Conservation (phyloP, 1,139 yeast genomes). For the Kodamaea fungicola region DNA sequence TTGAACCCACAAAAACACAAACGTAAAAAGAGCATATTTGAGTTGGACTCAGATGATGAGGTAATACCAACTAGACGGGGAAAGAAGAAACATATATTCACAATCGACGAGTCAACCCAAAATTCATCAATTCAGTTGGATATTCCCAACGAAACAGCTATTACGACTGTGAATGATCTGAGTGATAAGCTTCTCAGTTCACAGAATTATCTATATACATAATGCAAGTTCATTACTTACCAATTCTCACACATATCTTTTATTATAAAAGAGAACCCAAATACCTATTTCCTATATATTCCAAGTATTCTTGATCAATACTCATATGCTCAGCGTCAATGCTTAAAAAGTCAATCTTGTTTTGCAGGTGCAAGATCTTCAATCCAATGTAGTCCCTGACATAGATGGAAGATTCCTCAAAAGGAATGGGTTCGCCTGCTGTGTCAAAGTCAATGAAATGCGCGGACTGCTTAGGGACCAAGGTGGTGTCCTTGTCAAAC, state of each 20-base stretch:
- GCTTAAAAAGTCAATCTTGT: constrained; percentile 44
- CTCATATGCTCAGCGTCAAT: constrained; percentile 70
- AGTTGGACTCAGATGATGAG: neutral
- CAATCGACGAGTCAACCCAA: neutral
- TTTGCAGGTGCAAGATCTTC: constrained; percentile 38
- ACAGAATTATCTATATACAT: too few relatives aligned
- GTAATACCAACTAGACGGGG: neutral
- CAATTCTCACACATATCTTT: too few relatives aligned
- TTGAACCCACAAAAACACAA: too few relatives aligned
- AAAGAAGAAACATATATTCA: constrained; percentile 1
- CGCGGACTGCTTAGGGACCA: constrained; percentile 72
- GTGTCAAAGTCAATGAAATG: constrained; percentile 59
- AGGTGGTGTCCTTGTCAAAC: constrained; percentile 60
- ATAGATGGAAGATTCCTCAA: constrained; percentile 50
- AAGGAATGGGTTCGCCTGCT: constrained; percentile 41
- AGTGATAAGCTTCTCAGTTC: too few relatives aligned
- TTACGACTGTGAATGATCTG: too few relatives aligned
- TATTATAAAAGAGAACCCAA: constrained; percentile 17
- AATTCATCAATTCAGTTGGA: too few relatives aligned
- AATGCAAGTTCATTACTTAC: too few relatives aligned
- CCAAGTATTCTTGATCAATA: constrained; percentile 49
- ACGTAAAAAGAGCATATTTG: constrained; percentile 1
- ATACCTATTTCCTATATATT: constrained; percentile 34
- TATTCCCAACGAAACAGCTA: too few relatives aligned
- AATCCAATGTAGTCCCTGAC: constrained; percentile 59